Conservation (phyloP, 1,284 basidiomycete genomes). For the Neolentinus lepideus region DNA sequence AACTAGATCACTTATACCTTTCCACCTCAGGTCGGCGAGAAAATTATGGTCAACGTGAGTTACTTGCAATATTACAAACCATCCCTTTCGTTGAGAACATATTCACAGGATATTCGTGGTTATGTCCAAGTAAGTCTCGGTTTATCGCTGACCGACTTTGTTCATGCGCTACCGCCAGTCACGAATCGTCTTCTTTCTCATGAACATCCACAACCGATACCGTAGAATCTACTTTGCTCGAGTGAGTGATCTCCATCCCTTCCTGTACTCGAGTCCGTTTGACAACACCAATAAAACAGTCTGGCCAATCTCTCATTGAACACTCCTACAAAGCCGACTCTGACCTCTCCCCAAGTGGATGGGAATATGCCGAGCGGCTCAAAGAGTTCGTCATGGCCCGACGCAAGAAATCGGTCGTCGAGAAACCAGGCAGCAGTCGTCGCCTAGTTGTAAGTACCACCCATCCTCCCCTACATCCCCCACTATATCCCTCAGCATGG, state of each 20-base stretch:
- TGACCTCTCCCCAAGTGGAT: slow-evolving; percentile 89
- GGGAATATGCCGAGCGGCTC: slow-evolving; percentile 88
- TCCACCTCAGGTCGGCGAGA: slow-evolving; percentile 74
- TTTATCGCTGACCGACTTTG: not conserved
- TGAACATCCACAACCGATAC: slow-evolving; percentile 95
- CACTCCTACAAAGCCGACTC: slow-evolving; percentile 99
- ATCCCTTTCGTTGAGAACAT: slow-evolving; percentile 3
- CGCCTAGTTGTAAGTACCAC: slow-evolving; percentile 60
- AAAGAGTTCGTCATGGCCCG: slow-evolving; percentile 82
- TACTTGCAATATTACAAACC: slow-evolving; percentile 8
- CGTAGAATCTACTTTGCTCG: slow-evolving; percentile 92
- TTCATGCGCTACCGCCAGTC: slow-evolving; percentile 43
- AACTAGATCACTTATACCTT: slow-evolving; percentile 5
- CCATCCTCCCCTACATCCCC: not conserved
- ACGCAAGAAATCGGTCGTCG: slow-evolving; percentile 61
- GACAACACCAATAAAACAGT: slow-evolving; percentile 33
- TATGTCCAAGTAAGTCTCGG: slow-evolving; percentile 55
- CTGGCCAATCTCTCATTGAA: slow-evolving; percentile 93
- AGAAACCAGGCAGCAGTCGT: slow-evolving; percentile 57
- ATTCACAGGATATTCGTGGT: slow-evolving; percentile 73
- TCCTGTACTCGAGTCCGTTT: not conserved
- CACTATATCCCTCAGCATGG: not conserved
- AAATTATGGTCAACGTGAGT: slow-evolving; percentile 84
- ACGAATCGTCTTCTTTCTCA: slow-evolving; percentile 91
- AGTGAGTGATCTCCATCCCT: slow-evolving; percentile 36